Evolutionary conservation across 2,329 filamentous ascomycete genomes (phyloP), one percentile per base, ranked within the genome.

Genomic region (Fonsecaea nubica): DNA sequence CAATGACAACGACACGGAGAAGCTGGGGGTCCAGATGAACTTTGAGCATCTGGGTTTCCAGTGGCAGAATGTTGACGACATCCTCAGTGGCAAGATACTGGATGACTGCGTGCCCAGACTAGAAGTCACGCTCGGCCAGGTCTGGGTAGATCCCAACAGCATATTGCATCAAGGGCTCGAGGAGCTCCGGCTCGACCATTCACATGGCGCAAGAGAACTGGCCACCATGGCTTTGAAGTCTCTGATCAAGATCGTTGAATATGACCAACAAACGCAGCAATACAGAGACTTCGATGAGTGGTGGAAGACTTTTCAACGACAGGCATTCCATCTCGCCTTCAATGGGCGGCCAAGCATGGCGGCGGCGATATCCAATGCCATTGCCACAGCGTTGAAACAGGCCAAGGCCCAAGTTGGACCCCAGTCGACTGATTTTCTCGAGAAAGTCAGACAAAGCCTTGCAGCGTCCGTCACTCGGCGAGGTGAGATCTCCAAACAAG

Each of bases 261-360:
- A 74, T 56, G 76, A 81, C 42, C 74, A 76, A 6, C 33, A 36
- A 21, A 48, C 55, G 15, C 42, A 68, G 18, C 56, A 48, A 63
- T n/a, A 69, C 73, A 1, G 62, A 68, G 3, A 75, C 74, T 6
- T 88, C 86, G 82, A 90, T 87, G 87, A 75, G 75, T 32, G 81
- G 80, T 33, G 74, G 85, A n/a, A 80, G 85, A 13, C 82, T 85
- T 78, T 81, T 80, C 1, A 85, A 32, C 53, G 62, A 38, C 62
- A 69, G 52, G 62, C 83, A 2, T 90, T 89, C 85, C 85, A 89
- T 74, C 77, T 91, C 1, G 87, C 85, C 76, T 88, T 88, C 72
- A 87, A 88, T 62, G 86, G 87, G 0, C 82, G 87, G n/a, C 86
- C 88, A 68, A 88, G 84, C 74, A 90, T 90, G 87, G 84, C 84